phyloP scores from a whole-genome alignment of 371 early-diverging fungal species.

The Mortierella sp. region DNA sequence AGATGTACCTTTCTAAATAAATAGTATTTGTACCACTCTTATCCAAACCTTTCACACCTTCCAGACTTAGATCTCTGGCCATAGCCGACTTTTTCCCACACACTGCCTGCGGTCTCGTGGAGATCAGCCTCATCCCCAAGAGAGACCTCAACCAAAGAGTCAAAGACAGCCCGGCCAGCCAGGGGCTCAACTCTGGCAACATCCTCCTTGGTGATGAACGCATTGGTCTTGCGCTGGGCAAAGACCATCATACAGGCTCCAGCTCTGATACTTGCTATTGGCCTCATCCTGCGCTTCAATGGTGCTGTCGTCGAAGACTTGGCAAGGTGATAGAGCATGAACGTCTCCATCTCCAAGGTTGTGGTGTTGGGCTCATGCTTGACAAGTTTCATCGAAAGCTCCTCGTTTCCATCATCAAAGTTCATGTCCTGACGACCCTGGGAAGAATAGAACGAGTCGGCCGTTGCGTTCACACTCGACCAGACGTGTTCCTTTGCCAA shows the following conservation, averaged over 20 bases:
- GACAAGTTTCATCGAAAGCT: constrained; percentile 65
- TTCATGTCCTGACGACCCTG: constrained; percentile 85
- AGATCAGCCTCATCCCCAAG: constrained; percentile 60
- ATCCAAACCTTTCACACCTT: no score
- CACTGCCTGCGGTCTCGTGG: constrained; percentile 66
- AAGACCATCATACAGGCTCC: constrained; percentile 90
- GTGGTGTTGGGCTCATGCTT: constrained; percentile 62
- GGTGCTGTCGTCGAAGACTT: constrained; percentile 54
- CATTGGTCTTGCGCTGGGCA: constrained; percentile 79
- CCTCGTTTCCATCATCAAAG: constrained; percentile 85
- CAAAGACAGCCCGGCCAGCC: constrained; percentile 80
- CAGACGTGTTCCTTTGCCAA: constrained; percentile 69
- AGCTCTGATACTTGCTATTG: constrained; percentile 68
- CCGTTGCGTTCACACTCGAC: constrained; percentile 83
- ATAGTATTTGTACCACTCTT: no score
- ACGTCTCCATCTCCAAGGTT: constrained; percentile 94
- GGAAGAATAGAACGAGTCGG: constrained; percentile 92
- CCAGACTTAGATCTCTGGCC: no score
- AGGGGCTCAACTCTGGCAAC: constrained; percentile 67
- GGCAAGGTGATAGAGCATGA: constrained; percentile 88
- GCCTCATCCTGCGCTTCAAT: constrained; percentile 8
- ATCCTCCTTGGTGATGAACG: constrained; percentile 76
- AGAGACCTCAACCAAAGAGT: constrained; percentile 67
- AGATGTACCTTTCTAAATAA: no score
- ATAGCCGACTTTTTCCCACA: constrained; percentile 63